Evolutionary conservation across 1,139 yeast genomes (phyloP), one percentile per base, ranked within the genome.

Genomic region (Arxiozyma slooffiae): DNA sequence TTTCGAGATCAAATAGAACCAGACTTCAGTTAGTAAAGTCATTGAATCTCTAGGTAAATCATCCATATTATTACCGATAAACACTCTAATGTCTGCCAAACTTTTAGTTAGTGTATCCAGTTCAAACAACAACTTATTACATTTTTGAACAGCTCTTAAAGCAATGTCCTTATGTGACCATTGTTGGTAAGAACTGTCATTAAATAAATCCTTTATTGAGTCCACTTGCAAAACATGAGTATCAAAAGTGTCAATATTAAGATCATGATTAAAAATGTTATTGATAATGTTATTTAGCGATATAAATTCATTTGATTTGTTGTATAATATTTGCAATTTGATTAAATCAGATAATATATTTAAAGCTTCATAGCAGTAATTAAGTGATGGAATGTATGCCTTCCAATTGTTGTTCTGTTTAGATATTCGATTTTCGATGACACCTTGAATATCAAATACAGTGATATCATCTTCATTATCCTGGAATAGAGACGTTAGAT

Each of bases 111-210:
- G 45, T 11, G 57, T 51, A 23, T 59, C 59, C 38, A 61, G 46
- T 1, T 57, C 60, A 21, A 50, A 40, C n/a, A 63, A 56, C n/a
- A 61, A 47, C 40, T 57, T 60, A 41, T 61, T 63, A 45, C 62
- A 61, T 40, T 56, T 56, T 20, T 55, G 52, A 21, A 62, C 57
- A 30, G 61, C 56, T 51, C 58, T 60, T 48, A 60, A 39, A 1
- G 63, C 58, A 41, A 58, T 51, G 37, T 60, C 63, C 45, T 53
- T 54, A 47, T 60, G 60, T 9, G 48, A 44, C 20, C 49, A 47
- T 40, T 48, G 43, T 14, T 9, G 16, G 17, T 49, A 49, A 2
- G 44, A 24, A 3, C 14, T 20, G 21, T 47, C 39, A 18, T 38
- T 34, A 8, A 38, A 17, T 24, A 47, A 34, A 17, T 47, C 47